These are phyloP conservation scores for Dioscorea dumetorum DNA, from an alignment of 106 monocot genomes.

Conservation along the genomic window DNA sequence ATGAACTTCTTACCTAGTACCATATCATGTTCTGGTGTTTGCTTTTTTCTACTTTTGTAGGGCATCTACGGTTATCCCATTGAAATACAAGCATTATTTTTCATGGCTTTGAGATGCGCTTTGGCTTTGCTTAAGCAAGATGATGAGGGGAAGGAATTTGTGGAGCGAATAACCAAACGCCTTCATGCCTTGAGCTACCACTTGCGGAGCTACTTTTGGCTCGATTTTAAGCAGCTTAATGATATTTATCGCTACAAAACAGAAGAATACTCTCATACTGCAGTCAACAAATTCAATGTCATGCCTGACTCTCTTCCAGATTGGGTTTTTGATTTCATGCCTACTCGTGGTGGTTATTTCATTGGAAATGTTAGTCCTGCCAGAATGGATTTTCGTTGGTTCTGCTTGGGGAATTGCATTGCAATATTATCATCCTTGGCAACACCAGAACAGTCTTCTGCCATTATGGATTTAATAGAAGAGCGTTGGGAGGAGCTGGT, in stretches of 20 bases:
- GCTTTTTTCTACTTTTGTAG: constrained; percentile 6
- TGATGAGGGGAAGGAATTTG: constrained; percentile 30
- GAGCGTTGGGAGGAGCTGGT: constrained; percentile 26
- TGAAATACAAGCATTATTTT: constrained; percentile 42
- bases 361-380: constrained; percentile 40
- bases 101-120: constrained; percentile 39
- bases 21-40: too few species aligned
- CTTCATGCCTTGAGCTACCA: constrained; percentile 31
- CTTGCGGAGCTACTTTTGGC: constrained; percentile 31
- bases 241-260: constrained; percentile 35
- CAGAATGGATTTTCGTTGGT: constrained; percentile 42
- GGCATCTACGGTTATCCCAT: constrained; percentile 41
- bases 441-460: constrained; percentile 26
- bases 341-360: constrained; percentile 25
- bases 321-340: constrained; percentile 40
- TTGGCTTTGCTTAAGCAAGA: constrained; percentile 24
- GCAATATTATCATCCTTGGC: constrained; percentile 34
- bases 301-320: constrained; percentile 34
- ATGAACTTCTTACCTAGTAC: too few species aligned
- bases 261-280: constrained; percentile 36
- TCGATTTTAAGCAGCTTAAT: constrained; percentile 29
- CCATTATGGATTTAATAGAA: constrained; percentile 39
- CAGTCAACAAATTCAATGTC: constrained; percentile 40
- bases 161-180: constrained; percentile 20
- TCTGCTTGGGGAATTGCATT: constrained; percentile 30